Evolutionary conservation across 257 asterid species (phyloP).

Genomic region (Solanum appendiculatum): DNA sequence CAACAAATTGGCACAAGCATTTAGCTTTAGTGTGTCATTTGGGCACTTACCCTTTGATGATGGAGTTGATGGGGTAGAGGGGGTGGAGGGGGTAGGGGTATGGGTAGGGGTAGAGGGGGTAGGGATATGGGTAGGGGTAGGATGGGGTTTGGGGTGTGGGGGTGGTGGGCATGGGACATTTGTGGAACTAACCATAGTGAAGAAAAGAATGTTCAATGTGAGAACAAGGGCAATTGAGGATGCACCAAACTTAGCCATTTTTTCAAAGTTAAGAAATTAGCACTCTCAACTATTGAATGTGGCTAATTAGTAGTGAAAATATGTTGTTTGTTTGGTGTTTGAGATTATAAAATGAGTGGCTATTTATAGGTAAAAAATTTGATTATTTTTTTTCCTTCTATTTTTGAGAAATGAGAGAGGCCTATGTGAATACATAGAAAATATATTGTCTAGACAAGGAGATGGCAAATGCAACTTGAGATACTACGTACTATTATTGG

Average conservation of each 20-base stretch:
- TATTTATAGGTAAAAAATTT: background rate
- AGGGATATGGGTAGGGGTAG: too few species aligned
- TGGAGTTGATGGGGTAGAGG: background rate
- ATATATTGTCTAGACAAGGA: background rate
- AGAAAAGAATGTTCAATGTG: slow-evolving; percentile 8
- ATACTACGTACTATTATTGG: background rate
- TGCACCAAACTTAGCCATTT: background rate
- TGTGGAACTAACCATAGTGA: slow-evolving; percentile 16
- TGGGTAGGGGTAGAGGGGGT: too few species aligned
- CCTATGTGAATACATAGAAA: background rate
- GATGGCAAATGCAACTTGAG: background rate
- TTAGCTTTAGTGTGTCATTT: slow-evolving; percentile 2
- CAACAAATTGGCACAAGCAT: slow-evolving; percentile 2
- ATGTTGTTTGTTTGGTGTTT: background rate
- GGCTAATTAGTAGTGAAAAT: background rate
- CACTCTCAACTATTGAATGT: background rate
- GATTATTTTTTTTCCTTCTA: background rate
- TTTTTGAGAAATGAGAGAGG: background rate
- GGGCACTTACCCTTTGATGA: background rate
- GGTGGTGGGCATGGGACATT: slow-evolving; percentile 9
- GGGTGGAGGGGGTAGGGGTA: too few species aligned
- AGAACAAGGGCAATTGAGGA: slow-evolving; percentile 2
- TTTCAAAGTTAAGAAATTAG: background rate
- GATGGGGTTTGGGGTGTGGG: background rate
- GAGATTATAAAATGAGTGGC: background rate